Conservation (phyloP, 2,329 filamentous ascomycete genomes). For the Macroventuria anomochaeta region DNA sequence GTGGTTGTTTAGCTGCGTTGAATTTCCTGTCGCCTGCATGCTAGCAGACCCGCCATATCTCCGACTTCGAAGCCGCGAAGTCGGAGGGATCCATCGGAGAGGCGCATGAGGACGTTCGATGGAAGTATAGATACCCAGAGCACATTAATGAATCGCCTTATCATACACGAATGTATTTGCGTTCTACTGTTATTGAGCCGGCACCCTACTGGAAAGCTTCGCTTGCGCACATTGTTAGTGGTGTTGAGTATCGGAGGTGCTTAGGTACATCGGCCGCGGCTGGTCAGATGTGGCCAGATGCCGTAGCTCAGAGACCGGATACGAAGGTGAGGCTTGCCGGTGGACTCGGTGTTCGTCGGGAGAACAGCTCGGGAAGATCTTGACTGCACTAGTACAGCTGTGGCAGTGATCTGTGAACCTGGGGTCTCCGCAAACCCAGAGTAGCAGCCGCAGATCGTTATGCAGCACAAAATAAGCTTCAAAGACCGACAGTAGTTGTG, state of each 20-base stretch:
- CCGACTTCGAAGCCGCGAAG: not conserved
- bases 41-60: conserved; percentile 1
- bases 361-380: conserved; percentile 1
- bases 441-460: conserved; percentile 3
- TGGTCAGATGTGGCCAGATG: not conserved
- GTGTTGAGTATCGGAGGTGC: not conserved
- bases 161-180: not conserved
- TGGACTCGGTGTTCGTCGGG: conserved; percentile 3
- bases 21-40: conserved; percentile 18
- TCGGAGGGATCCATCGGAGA: not conserved
- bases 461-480: conserved; percentile 1
- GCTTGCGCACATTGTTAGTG: not conserved
- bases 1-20: conserved; percentile 7
- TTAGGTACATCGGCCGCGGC: conserved; percentile 1
- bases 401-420: conserved; percentile 15
- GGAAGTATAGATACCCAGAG: conserved; percentile 14
- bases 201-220: not conserved
- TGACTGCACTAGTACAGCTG: conserved; percentile 11
- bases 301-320: not conserved
- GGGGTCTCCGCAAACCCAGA: conserved; percentile 13
- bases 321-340: conserved; percentile 1
- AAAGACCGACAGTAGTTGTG: not conserved
- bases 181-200: not conserved
- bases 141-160: conserved; percentile 7
- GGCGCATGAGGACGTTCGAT: not conserved